These are phyloP conservation scores for Brasenia schreberi DNA, from an alignment of 164 flowering plant species.

Conservation along the genomic window DNA sequence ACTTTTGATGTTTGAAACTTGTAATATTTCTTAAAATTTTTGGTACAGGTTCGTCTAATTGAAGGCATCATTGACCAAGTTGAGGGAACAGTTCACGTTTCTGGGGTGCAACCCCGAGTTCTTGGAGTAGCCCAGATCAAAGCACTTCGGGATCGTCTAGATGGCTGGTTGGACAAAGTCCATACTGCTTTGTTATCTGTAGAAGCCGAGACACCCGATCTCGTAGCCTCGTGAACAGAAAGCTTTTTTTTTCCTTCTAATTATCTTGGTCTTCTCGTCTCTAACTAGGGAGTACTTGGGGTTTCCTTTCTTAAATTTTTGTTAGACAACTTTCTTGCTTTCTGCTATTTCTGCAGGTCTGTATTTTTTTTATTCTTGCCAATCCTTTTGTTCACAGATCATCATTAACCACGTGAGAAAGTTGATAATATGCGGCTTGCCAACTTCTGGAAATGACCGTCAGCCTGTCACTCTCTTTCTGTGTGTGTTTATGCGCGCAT, in stretches of 20 bases:
- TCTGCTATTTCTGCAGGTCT: neutral
- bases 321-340: neutral
- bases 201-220: constrained; percentile 93
- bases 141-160: constrained; percentile 68
- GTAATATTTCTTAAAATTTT: no score
- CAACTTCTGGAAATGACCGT: no score
- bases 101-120: constrained; percentile 97
- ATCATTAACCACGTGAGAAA: neutral
- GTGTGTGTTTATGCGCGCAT: no score
- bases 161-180: constrained; percentile 76
- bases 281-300: no score
- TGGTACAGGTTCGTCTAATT: constrained; percentile 78
- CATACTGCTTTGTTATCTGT: constrained; percentile 68
- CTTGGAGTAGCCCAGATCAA: constrained; percentile 45
- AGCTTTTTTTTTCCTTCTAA: constrained; percentile 3
- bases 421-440: no score
- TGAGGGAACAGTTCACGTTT: constrained; percentile 79
- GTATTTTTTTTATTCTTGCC: neutral
- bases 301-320: no score
- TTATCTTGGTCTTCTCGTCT: constrained; percentile 3
- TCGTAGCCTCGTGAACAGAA: constrained; percentile 38
- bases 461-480: no score
- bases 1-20: no score
- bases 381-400: neutral
- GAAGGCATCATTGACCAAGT: constrained; percentile 97